Conservation (phyloP, 2,329 filamentous ascomycete genomes). For the Claviceps monticola region DNA sequence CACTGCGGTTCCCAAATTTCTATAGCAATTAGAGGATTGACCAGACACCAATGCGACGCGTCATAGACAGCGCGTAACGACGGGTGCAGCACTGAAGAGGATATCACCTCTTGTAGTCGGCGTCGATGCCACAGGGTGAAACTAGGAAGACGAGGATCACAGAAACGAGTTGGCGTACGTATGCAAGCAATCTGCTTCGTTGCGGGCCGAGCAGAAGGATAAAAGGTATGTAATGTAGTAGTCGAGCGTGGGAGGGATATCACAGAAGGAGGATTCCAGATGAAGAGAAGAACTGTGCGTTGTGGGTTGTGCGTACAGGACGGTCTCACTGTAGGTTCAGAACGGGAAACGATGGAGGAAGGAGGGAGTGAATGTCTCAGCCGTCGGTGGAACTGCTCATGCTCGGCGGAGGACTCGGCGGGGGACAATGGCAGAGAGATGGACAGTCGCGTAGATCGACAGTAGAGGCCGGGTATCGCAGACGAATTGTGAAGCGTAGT, state of each 20-base stretch:
- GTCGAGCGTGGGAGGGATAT: neutral
- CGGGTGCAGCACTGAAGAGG: neutral
- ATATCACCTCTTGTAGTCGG: neutral
- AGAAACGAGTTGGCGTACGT: neutral
- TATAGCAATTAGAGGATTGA: neutral
- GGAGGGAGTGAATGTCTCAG: conserved; percentile 4
- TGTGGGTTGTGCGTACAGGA: neutral
- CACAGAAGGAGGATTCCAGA: neutral
- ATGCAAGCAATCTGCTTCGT: neutral
- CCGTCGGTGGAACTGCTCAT: conserved; percentile 1
- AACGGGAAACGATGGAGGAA: conserved; percentile 3
- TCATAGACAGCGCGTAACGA: neutral
- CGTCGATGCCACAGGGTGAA: neutral
- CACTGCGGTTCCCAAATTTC: neutral
- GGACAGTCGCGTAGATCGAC: neutral
- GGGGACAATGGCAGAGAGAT: neutral
- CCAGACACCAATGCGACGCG: neutral
- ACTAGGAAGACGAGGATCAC: neutral
- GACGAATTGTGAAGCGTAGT: neutral
- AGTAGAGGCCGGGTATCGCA: neutral
- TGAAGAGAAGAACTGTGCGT: neutral
- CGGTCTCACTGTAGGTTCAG: neutral
- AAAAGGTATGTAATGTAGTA: neutral
- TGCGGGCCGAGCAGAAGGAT: neutral
- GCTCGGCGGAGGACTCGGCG: conserved; percentile 1